Percentiles rank a stretch among this genome's conserved stretches.
Evolutionary conservation across 495 filamentous ascomycete genomes (phyloP).

Genomic region (Astrothelium macrocarpum): DNA sequence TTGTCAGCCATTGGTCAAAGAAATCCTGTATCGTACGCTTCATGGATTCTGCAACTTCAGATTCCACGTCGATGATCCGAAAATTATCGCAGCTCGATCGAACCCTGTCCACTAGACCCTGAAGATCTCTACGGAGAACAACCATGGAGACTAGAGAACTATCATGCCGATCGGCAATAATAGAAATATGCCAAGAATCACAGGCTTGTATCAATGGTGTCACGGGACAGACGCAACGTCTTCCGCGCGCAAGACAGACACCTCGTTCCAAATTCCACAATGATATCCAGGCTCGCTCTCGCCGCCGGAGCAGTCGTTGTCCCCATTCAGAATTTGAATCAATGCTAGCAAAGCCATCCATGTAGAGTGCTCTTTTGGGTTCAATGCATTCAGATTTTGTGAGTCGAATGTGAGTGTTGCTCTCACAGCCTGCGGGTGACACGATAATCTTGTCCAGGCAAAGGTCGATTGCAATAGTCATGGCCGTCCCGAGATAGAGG

Average conservation of each 20-base stretch:
- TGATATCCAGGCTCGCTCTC: conserved; percentile 61
- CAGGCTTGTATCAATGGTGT: conserved; percentile 56
- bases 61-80: conserved; percentile 40
- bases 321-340: conserved; percentile 52
- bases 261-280: conserved; percentile 66
- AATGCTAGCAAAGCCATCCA: conserved; percentile 58
- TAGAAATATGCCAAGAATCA: conserved; percentile 55
- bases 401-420: conserved; percentile 39
- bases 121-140: conserved; percentile 55
- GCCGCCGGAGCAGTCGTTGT: conserved; percentile 48
- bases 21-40: conserved; percentile 52
- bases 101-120: conserved; percentile 49
- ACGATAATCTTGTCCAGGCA: conserved; percentile 59
- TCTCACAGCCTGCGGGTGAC: conserved; percentile 43
- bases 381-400: conserved; percentile 58
- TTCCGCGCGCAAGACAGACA: conserved; percentile 58
- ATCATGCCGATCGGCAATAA: conserved; percentile 56
- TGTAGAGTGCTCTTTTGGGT: conserved; percentile 49
- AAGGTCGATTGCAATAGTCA: conserved; percentile 58
- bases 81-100: conserved; percentile 55
- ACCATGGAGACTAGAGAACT: conserved; percentile 60
- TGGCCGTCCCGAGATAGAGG: conserved; percentile 57
- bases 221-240: conserved; percentile 56
- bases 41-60: conserved; percentile 48
- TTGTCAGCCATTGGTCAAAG: conserved; percentile 52